A percentile compares a stretch with the other conserved stretches of the same genome.
Conservation (phyloP, 768 basidiomycete species). For the Asterophora lycoperdoides region DNA sequence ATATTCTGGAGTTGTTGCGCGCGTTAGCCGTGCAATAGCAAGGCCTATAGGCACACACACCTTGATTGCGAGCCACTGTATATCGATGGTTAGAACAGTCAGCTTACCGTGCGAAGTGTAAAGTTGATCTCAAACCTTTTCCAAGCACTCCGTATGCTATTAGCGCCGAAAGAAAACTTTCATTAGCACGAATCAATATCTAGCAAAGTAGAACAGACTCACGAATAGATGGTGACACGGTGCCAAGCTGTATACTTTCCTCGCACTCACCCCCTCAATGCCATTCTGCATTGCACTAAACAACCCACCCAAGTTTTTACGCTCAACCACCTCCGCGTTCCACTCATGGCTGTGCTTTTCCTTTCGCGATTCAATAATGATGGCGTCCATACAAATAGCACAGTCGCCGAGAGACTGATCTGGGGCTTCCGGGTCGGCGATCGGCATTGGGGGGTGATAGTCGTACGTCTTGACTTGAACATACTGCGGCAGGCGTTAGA, state of each 20-base stretch:
- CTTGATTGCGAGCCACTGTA: slow-evolving; percentile 74
- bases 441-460: slow-evolving; percentile 78
- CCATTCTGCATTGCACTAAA: slow-evolving; percentile 42
- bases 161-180: slow-evolving; percentile 1
- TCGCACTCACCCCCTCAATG: slow-evolving; percentile 39
- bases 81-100: slow-evolving; percentile 1
- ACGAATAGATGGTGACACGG: slow-evolving; percentile 90
- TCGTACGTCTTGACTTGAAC: slow-evolving; percentile 62
- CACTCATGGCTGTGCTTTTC: slow-evolving; percentile 21
- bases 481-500: slow-evolving; percentile 38
- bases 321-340: slow-evolving; percentile 19
- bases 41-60: slow-evolving; percentile 26
- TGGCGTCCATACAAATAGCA: slow-evolving; percentile 91
- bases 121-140: slow-evolving; percentile 45
- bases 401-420: slow-evolving; percentile 82
- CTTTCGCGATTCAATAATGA: slow-evolving; percentile 48
- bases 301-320: slow-evolving; percentile 30
- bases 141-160: slow-evolving; percentile 84
- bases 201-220: slow-evolving; percentile 27
- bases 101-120: slow-evolving; percentile 10
- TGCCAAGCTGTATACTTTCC: slow-evolving; percentile 77
- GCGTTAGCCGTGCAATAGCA: background rate
- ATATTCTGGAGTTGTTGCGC: slow-evolving; percentile 55
- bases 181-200: background rate
- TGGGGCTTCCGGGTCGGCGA: slow-evolving; percentile 69